Evolutionary conservation across 2,329 filamentous ascomycete species (phyloP), one percentile per base, ranked within the genome.

Genomic region (Rhynchosporium graminicola): DNA sequence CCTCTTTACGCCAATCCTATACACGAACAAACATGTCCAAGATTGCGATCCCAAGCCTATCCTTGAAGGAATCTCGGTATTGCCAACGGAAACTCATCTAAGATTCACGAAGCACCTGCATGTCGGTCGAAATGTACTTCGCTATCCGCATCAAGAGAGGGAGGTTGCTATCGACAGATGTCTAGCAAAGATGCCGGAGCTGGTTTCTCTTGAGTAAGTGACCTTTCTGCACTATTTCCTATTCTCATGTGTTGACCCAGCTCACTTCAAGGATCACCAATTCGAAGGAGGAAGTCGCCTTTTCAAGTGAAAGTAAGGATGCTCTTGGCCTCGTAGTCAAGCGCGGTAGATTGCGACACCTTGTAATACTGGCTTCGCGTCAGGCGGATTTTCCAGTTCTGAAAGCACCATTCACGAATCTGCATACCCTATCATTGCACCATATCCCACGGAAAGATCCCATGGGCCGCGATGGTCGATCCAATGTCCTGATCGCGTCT

Each of bases 151-250:
- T 54, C 20, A 40, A 20, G 51, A 15, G 38, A 54, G 51, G 28
- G 51, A 33, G 51, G 20, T 54, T 29, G 51, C 38, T 29, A 20
- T 54, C 4, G 51, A 54, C n/a, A 54, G n/a, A 29, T 54, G 51
- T 54, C 20, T 54, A 28, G 36, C 40, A 20, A 54, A 54, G n/a
- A 54, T 54, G 51, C 51, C 51, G n/a, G 51, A 54, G 2, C 40
- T 54, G 20, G 8, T 54, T 28, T 54, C 51, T 20, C 10, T 54
- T 3, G 36, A 54, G 51, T 42, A 42, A 13, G 4, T 40, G 13
- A 5, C 6, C 8, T 29, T 15, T 9, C n/a, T 15, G 38, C 8
- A 8, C 3, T 9, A 8, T 13, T 12, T 10, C 3, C 13, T 20
- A 40, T 20, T 4, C 15, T 54, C 4, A 54, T 26, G 10, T 28